These are phyloP conservation scores for Entomortierella lignicola DNA, from an alignment of 192 early-diverging fungal genomes.

Conservation along the genomic window DNA sequence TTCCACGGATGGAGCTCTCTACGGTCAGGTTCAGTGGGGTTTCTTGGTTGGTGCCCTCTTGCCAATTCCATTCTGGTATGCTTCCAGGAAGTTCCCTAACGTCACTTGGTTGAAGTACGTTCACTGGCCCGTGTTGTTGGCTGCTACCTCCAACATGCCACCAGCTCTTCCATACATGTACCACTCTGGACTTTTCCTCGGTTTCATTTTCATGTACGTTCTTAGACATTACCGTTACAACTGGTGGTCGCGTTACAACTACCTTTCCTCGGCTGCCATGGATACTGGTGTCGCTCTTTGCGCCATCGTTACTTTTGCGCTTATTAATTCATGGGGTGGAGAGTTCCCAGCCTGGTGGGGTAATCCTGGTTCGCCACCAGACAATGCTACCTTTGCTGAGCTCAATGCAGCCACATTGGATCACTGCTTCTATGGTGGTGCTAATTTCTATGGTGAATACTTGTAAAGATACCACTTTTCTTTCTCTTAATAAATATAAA, in stretches of 20 bases:
- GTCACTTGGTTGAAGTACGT: conserved; percentile 53
- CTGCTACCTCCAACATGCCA: conserved; percentile 60
- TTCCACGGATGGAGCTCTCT: conserved; percentile 8
- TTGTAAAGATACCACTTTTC: too few relatives aligned
- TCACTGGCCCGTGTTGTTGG: conserved; percentile 64
- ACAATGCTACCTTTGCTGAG: background rate
- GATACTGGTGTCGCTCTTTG: conserved; percentile 65
- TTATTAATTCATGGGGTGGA: conserved; percentile 14
- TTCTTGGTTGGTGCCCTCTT: conserved; percentile 59
- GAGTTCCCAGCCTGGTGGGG: conserved; percentile 24
- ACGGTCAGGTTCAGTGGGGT: conserved; percentile 11
- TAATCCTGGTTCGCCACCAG: too few relatives aligned
- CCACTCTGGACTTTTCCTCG: conserved; percentile 57
- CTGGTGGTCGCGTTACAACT: conserved; percentile 76
- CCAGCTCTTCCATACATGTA: conserved; percentile 62
- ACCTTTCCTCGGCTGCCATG: conserved; percentile 69
- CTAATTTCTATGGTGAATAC: too few relatives aligned
- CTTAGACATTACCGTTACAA: conserved; percentile 57
- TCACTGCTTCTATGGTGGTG: too few relatives aligned
- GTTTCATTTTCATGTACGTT: conserved; percentile 63
- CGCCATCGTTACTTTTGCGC: conserved; percentile 55
- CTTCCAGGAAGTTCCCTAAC: conserved; percentile 60
- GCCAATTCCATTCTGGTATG: conserved; percentile 61
- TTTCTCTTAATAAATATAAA: too few relatives aligned
- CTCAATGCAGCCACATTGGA: conserved; percentile 28